These are phyloP conservation scores for Candida saitoana DNA, from an alignment of 805 yeast species.

Conservation along the genomic window DNA sequence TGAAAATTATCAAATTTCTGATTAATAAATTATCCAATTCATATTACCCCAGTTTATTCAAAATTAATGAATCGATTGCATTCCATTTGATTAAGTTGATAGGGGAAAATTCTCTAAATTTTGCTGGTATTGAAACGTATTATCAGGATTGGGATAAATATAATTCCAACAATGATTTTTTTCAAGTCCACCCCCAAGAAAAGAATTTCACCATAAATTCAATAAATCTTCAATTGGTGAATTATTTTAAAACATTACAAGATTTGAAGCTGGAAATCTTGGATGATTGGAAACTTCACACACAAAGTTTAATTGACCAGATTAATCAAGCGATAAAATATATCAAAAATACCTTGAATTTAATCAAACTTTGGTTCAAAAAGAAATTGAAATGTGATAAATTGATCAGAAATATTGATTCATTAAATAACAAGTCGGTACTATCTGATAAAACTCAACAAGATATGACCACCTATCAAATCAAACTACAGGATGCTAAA, in stretches of 20 bases:
- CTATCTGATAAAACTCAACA: constrained; percentile 36
- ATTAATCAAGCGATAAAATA: constrained; percentile 37
- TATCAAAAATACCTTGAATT: constrained; percentile 32
- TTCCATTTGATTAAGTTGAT: constrained; percentile 31
- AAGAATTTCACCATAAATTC: constrained; percentile 20
- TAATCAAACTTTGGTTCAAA: constrained; percentile 43
- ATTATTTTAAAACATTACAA: constrained; percentile 20
- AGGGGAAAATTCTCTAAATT: constrained; percentile 29
- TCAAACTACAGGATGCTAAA: constrained; percentile 25
- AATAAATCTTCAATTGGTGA: constrained; percentile 23
- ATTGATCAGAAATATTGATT: constrained; percentile 33
- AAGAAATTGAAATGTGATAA: constrained; percentile 41
- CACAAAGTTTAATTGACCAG: constrained; percentile 27
- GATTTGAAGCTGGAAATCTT: constrained; percentile 14
- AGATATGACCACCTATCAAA: constrained; percentile 28
- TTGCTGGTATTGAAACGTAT: constrained; percentile 28
- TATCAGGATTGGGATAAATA: constrained; percentile 27
- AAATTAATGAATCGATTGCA: constrained; percentile 26
- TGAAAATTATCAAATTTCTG: constrained; percentile 34
- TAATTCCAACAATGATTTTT: constrained; percentile 24
- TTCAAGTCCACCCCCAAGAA: constrained; percentile 37
- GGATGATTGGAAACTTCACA: constrained; percentile 21
- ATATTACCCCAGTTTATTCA: constrained; percentile 30
- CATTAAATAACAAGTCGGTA: constrained; percentile 28
- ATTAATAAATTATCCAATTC: constrained; percentile 18